phyloP scores from a whole-genome alignment of 225 moss, liverwort and hornwort species.

The Neckera pumila region DNA sequence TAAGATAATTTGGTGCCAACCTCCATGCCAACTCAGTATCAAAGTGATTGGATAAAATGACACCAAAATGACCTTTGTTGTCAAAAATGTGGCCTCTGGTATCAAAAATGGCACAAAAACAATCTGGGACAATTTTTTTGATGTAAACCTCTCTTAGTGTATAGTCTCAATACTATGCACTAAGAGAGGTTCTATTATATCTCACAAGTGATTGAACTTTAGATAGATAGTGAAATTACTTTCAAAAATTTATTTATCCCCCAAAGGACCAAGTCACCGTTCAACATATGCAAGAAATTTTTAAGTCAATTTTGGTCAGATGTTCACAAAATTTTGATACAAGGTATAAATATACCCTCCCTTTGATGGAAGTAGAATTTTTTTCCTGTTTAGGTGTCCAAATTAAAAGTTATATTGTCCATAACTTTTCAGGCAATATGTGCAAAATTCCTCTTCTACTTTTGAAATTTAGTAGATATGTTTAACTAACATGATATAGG shows the following conservation, averaged over 20 bases:
- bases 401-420: background rate
- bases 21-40: no score
- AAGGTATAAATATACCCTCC: accelerated
- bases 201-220: accelerated
- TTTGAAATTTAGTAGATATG: background rate
- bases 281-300: accelerated
- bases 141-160: no score
- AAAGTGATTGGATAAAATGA: no score
- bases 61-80: no score
- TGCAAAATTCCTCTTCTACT: background rate
- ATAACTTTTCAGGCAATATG: accelerated
- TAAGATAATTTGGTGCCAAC: no score
- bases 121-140: no score
- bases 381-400: accelerated
- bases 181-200: no score
- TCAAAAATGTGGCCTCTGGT: no score
- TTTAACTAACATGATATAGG: accelerated
- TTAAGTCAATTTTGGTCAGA: background rate
- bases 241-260: accelerated
- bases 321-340: background rate
- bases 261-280: accelerated
- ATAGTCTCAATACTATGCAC: no score
- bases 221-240: background rate
- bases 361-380: accelerated
- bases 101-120: no score